A percentile compares a stretch with the other conserved stretches of the same genome.
Evolutionary conservation across 1,139 yeast species (phyloP).

Genomic region (Geotrichum macrosporum): DNA sequence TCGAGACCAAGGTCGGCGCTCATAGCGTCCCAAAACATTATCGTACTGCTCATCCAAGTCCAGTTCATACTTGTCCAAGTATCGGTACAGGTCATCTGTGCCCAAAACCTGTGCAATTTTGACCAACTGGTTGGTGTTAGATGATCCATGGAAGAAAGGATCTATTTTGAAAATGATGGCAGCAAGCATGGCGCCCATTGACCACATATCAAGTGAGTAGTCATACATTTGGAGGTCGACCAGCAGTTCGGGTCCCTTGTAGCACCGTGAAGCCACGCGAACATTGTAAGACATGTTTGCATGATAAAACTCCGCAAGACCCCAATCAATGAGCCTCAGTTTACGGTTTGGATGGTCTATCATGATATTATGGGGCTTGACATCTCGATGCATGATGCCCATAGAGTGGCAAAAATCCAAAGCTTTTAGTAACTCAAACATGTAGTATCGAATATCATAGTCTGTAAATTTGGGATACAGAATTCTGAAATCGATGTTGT

Average conservation of each 20-base stretch:
- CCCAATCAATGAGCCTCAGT: constrained; percentile 90
- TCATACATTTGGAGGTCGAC: constrained; percentile 86
- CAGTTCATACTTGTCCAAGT: constrained; percentile 67
- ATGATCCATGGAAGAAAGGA: constrained; percentile 92
- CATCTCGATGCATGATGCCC: constrained; percentile 97
- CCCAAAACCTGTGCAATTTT: constrained; percentile 89
- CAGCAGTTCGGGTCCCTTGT: constrained; percentile 88
- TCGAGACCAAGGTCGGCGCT: constrained; percentile 74
- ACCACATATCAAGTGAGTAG: constrained; percentile 89
- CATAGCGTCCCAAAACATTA: constrained; percentile 58
- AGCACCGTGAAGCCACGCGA: constrained; percentile 89
- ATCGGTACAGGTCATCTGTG: constrained; percentile 68
- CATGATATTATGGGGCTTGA: constrained; percentile 95
- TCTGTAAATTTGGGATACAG: constrained; percentile 79
- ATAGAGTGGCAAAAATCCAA: constrained; percentile 86
- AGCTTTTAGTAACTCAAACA: constrained; percentile 78
- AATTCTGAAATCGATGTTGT: constrained; percentile 80
- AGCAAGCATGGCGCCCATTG: constrained; percentile 95
- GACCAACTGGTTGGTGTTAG: constrained; percentile 88
- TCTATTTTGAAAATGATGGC: constrained; percentile 92
- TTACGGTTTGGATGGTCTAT: constrained; percentile 70
- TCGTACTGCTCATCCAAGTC: constrained; percentile 78
- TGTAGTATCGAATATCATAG: constrained; percentile 74
- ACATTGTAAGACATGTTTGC: constrained; percentile 89
- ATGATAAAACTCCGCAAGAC: constrained; percentile 91